These are phyloP conservation scores for Fraxinus nigra DNA, from an alignment of 305 asterid genomes.

Conservation along the genomic window DNA sequence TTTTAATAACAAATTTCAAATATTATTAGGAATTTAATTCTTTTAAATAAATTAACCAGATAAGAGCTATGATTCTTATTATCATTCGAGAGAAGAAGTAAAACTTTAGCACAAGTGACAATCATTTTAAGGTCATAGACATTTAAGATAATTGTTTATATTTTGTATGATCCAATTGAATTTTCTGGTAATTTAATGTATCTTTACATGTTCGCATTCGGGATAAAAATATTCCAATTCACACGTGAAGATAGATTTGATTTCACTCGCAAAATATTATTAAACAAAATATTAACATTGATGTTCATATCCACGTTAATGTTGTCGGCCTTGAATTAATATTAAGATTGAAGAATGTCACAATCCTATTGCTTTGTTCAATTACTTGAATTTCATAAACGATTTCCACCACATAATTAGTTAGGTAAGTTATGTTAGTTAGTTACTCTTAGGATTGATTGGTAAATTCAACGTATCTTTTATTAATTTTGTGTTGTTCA, in stretches of 20 bases:
- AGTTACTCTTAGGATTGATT: not conserved
- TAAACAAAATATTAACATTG: not conserved
- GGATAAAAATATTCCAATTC: not conserved
- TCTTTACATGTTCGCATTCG: not conserved
- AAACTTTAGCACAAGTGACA: not conserved
- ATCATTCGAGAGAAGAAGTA: not conserved
- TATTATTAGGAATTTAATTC: not conserved
- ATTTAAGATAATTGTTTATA: no score
- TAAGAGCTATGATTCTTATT: not conserved
- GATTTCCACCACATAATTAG: not conserved
- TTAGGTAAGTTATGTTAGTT: not conserved
- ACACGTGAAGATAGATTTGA: not conserved
- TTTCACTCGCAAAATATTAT: not conserved
- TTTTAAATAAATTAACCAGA: not conserved
- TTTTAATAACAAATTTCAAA: no score
- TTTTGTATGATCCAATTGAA: not conserved
- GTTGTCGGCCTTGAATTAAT: not conserved
- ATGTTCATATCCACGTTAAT: not conserved
- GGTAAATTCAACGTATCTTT: not conserved
- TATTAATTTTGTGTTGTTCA: not conserved
- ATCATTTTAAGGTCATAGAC: not conserved
- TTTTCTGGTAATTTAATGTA: not conserved
- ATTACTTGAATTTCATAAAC: not conserved
- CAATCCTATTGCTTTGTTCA: not conserved
- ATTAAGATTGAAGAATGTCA: not conserved